phyloP scores from a whole-genome alignment of 805 yeast genomes.

The Yarrowia sp. region DNA sequence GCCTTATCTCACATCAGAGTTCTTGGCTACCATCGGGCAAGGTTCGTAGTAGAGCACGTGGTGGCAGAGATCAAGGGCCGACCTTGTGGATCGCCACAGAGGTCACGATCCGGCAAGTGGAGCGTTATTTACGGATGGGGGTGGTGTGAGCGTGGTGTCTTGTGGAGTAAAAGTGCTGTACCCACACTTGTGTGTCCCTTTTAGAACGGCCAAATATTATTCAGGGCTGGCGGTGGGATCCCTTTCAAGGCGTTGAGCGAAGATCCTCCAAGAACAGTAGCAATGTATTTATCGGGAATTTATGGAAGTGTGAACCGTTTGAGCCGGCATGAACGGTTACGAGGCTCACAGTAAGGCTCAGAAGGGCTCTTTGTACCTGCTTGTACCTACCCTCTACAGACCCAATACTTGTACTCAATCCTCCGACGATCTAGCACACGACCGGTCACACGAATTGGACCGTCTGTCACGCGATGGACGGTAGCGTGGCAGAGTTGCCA shows the following conservation, averaged over 20 bases:
- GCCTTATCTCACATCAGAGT: conserved; percentile 35
- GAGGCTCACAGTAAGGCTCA: too few species aligned
- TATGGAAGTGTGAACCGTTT: too few species aligned
- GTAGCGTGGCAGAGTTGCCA: conserved; percentile 4
- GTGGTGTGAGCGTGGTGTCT: too few species aligned
- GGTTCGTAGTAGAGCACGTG: conserved; percentile 21
- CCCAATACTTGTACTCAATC: neutral
- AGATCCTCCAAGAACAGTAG: too few species aligned
- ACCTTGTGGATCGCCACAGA: neutral
- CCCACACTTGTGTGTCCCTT: too few species aligned
- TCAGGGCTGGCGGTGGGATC: too few species aligned
- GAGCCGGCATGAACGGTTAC: too few species aligned
- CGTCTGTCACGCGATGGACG: conserved; percentile 19
- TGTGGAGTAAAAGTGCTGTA: too few species aligned
- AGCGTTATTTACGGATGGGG: neutral
- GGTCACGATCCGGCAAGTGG: neutral
- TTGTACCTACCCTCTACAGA: neutral
- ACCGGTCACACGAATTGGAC: conserved; percentile 26
- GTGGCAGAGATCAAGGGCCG: conserved; percentile 23
- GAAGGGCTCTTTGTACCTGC: too few species aligned
- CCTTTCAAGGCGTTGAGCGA: too few species aligned
- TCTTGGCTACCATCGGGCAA: conserved; percentile 1
- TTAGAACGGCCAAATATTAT: too few species aligned
- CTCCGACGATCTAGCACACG: conserved; percentile 21
- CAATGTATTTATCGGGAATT: too few species aligned